Evolutionary conservation across 371 early-diverging fungal species (phyloP).

Genomic region (Mucor indicus): DNA sequence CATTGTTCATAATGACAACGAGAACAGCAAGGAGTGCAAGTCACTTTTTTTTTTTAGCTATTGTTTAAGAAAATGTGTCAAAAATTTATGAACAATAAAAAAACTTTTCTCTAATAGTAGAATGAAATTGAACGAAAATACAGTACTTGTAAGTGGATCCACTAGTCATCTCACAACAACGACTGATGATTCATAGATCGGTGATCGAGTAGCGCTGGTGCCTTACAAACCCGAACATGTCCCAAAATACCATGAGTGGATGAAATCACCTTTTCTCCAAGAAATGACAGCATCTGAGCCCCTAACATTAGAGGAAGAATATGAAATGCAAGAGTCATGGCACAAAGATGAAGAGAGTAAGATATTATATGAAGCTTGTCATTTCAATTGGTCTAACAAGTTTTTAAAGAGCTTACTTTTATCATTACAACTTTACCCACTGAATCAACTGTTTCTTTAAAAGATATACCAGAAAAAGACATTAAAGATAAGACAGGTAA

Average conservation of each 20-base stretch:
- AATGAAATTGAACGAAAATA: constrained; percentile 37
- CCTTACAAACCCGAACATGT: constrained; percentile 89
- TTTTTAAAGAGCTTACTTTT: constrained; percentile 64
- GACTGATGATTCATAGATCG: constrained; percentile 47
- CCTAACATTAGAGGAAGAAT: constrained; percentile 86
- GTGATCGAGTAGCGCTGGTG: constrained; percentile 67
- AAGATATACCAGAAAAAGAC: constrained; percentile 33
- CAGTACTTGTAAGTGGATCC: constrained; percentile 25
- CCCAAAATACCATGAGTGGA: constrained; percentile 88
- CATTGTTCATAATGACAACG: not conserved
- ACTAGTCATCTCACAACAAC: too few species aligned
- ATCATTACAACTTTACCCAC: constrained; percentile 53
- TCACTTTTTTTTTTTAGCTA: not conserved
- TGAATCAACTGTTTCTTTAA: constrained; percentile 1
- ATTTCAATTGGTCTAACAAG: not conserved
- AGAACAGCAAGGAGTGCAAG: not conserved
- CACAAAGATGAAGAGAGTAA: constrained; percentile 77
- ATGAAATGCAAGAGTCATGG: constrained; percentile 93
- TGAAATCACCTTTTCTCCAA: constrained; percentile 84
- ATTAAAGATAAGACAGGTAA: constrained; percentile 40
- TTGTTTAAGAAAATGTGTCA: not conserved
- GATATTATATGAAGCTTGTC: not conserved
- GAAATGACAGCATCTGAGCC: constrained; percentile 96
- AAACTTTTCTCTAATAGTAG: constrained; percentile 1
- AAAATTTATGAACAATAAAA: too few species aligned